Percentiles rank a stretch among this genome's conserved stretches.
These are phyloP conservation scores for Aspergillus kassunensis DNA, from an alignment of 495 filamentous ascomycete species.

Conservation along the genomic window DNA sequence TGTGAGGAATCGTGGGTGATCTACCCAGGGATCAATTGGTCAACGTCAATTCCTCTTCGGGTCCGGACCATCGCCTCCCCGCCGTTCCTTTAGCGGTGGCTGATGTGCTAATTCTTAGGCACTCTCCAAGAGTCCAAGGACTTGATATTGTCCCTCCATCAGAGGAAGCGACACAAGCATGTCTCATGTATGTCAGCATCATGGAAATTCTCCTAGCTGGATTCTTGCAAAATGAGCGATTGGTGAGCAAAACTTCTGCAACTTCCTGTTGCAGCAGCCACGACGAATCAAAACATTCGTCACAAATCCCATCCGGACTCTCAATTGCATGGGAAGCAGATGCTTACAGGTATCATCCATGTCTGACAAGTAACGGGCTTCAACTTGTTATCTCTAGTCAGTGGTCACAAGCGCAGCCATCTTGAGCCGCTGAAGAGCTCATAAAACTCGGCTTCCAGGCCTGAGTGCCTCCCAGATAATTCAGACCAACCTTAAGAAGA, in stretches of 20 bases:
- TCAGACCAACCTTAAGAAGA: too few relatives aligned
- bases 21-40: conserved; percentile 39
- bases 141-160: too few relatives aligned
- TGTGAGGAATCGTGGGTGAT: conserved; percentile 28
- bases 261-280: neutral
- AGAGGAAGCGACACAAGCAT: neutral
- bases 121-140: neutral
- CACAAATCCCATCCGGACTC: neutral
- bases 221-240: too few relatives aligned
- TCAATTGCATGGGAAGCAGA: neutral
- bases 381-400: too few relatives aligned
- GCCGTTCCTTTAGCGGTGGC: conserved; percentile 14
- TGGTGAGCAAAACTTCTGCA: neutral
- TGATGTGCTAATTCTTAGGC: conserved; percentile 1
- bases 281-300: conserved; percentile 3
- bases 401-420: neutral
- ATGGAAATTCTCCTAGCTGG: conserved; percentile 1
- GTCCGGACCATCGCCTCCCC: conserved; percentile 20
- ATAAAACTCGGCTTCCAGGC: too few relatives aligned
- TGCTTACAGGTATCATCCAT: conserved; percentile 1
- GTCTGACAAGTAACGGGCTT: neutral
- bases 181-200: neutral
- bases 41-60: conserved; percentile 13
- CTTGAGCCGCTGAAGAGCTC: neutral
- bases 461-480: too few relatives aligned